phyloP scores from a whole-genome alignment of 1,139 yeast genomes.

The Geotrichum klebahnii region DNA sequence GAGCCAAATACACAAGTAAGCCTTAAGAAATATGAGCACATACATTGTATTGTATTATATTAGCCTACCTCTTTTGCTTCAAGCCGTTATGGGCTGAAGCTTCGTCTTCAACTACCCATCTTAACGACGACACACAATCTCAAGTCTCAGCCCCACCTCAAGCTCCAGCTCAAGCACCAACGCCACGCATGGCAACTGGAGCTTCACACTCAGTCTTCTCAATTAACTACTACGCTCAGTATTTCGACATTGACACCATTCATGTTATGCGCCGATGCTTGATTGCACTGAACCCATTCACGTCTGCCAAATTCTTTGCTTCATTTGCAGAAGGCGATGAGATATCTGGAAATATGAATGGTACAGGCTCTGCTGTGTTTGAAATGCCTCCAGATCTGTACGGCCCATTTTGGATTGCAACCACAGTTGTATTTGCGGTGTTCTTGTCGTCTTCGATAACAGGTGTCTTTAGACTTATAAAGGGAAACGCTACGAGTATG shows the following conservation, averaged over 20 bases:
- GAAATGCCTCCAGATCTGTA: conserved; percentile 55
- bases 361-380: conserved; percentile 34
- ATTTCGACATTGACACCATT: conserved; percentile 60
- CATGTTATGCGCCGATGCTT: conserved; percentile 46
- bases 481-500: conserved; percentile 50
- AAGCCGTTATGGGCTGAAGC: conserved; percentile 9
- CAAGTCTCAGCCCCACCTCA: too few species aligned
- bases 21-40: background rate
- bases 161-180: too few species aligned
- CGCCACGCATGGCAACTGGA: background rate
- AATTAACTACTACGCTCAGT: conserved; percentile 53
- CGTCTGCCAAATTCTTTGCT: conserved; percentile 25
- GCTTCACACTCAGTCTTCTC: conserved; percentile 43
- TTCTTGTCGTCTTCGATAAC: conserved; percentile 67
- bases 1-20: conserved; percentile 14
- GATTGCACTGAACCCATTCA: conserved; percentile 39
- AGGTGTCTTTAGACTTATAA: conserved; percentile 48
- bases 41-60: too few species aligned
- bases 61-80: too few species aligned
- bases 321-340: conserved; percentile 34
- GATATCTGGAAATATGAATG: conserved; percentile 27
- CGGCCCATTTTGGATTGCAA: conserved; percentile 83
- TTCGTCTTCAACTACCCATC: conserved; percentile 1
- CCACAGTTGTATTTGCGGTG: conserved; percentile 65
- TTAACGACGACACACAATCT: background rate